Conservation (phyloP, 2,329 filamentous ascomycete genomes). For the Ophiostoma australiae region DNA sequence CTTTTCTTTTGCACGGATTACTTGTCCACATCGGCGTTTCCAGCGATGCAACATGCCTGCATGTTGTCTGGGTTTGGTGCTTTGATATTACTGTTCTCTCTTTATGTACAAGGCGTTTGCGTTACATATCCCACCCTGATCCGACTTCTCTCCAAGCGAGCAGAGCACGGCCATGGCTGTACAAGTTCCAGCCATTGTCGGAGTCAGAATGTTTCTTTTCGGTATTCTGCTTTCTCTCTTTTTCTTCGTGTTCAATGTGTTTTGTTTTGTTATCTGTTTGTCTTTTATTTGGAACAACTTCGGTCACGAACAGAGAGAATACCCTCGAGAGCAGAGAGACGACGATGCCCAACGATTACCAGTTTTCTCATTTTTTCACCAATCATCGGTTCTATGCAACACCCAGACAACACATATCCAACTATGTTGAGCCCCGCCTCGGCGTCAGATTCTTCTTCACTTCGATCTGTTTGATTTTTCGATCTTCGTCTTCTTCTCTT, state of each 20-base stretch:
- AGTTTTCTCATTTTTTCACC: constrained; percentile 2
- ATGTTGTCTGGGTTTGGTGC: constrained; percentile 5
- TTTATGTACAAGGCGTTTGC: constrained; percentile 19
- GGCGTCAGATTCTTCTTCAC: constrained; percentile 21
- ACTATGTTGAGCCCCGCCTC: constrained; percentile 4
- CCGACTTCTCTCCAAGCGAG: not conserved
- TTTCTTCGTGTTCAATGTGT: not conserved
- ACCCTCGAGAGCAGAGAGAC: constrained; percentile 23
- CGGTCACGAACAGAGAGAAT: constrained; percentile 17
- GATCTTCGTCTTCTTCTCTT: constrained; percentile 7
- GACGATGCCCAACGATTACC: constrained; percentile 20
- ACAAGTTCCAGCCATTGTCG: constrained; percentile 17
- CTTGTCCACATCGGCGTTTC: constrained; percentile 15
- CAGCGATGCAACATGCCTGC: constrained; percentile 12
- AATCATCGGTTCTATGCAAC: not conserved
- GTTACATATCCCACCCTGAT: constrained; percentile 13
- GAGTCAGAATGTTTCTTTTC: constrained; percentile 14
- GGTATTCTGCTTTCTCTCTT: not conserved
- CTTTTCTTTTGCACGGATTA: constrained; percentile 23
- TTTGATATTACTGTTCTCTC: not conserved
- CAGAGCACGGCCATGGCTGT: constrained; percentile 13
- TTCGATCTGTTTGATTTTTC: constrained; percentile 1
- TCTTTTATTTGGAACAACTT: constrained; percentile 14
- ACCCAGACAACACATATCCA: not conserved
- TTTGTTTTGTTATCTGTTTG: not conserved